Conservation (phyloP, 2,329 filamentous ascomycete genomes). For the Diaporthe sp. region DNA sequence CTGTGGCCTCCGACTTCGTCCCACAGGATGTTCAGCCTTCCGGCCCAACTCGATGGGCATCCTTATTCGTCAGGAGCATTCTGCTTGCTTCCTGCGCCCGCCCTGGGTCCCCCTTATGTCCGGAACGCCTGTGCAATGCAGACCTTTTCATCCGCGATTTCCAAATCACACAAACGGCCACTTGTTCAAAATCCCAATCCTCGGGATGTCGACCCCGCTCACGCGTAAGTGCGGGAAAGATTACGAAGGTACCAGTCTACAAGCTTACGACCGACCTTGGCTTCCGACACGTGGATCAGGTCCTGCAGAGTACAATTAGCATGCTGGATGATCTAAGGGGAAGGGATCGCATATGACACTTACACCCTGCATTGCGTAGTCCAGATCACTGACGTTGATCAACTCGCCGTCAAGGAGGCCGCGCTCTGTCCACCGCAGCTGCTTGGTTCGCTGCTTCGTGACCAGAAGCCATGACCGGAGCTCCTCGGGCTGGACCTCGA, state of each 20-base stretch:
- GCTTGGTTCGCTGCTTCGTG: constrained; percentile 98
- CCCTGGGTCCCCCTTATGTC: constrained; percentile 34
- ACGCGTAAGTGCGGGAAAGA: constrained; percentile 91
- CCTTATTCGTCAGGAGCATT: constrained; percentile 16
- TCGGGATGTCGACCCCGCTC: constrained; percentile 36
- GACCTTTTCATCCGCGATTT: constrained; percentile 43
- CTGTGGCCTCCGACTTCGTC: constrained; percentile 11
- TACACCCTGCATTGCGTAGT: constrained; percentile 96
- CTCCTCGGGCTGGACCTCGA: constrained; percentile 97
- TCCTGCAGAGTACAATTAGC: constrained; percentile 66
- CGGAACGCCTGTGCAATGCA: constrained; percentile 53
- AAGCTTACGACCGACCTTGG: constrained; percentile 95
- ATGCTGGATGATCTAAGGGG: constrained; percentile 29
- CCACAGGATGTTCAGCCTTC: constrained; percentile 2
- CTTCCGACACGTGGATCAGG: constrained; percentile 97
- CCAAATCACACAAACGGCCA: constrained; percentile 36
- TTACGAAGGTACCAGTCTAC: constrained; percentile 99
- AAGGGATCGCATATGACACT: constrained; percentile 51
- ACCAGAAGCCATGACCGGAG: constrained; percentile 93
- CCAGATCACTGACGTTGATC: constrained; percentile 92
- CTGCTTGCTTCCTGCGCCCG: constrained; percentile 21
- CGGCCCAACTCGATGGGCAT: constrained; percentile 4
- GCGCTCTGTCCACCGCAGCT: constrained; percentile 92
- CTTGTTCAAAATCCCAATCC: constrained; percentile 10
- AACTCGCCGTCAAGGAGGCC: constrained; percentile 91